Evolutionary conservation across 1,284 basidiomycete genomes (phyloP).

Genomic region (Fomitopsis betulina): DNA sequence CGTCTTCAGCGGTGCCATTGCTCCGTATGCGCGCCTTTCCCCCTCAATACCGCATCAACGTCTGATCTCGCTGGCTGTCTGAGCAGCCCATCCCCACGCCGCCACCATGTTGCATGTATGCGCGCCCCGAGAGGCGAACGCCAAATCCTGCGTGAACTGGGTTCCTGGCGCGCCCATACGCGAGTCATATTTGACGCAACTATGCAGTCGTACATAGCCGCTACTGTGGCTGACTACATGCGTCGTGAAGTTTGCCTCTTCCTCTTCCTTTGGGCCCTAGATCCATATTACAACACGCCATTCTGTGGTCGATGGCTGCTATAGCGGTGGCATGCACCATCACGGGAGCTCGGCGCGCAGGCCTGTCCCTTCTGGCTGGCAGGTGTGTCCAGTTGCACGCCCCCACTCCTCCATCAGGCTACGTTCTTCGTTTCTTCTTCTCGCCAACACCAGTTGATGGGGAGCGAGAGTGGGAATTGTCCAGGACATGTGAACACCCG

Average conservation of each 20-base stretch:
- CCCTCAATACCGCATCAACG: background rate
- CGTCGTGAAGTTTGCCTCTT: background rate
- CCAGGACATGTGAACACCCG: conserved; percentile 1
- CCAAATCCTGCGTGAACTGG: background rate
- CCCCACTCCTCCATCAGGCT: conserved; percentile 2
- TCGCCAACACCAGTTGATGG: background rate
- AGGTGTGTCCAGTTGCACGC: background rate
- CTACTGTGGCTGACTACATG: background rate
- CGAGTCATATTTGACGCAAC: background rate
- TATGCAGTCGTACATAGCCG: background rate
- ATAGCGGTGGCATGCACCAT: background rate
- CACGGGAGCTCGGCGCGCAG: background rate
- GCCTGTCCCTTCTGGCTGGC: background rate
- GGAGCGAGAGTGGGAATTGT: background rate
- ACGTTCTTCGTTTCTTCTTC: background rate
- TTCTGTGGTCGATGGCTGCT: background rate
- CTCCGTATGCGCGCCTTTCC: background rate
- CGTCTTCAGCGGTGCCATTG: background rate
- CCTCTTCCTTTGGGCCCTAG: background rate
- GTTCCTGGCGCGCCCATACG: background rate
- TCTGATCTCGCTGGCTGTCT: background rate
- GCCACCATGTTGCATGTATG: background rate
- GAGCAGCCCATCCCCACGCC: background rate
- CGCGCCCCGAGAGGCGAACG: background rate
- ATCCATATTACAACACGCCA: background rate